Conservation (phyloP, 2,329 filamentous ascomycete species). For the Pseudomassariella vexata region DNA sequence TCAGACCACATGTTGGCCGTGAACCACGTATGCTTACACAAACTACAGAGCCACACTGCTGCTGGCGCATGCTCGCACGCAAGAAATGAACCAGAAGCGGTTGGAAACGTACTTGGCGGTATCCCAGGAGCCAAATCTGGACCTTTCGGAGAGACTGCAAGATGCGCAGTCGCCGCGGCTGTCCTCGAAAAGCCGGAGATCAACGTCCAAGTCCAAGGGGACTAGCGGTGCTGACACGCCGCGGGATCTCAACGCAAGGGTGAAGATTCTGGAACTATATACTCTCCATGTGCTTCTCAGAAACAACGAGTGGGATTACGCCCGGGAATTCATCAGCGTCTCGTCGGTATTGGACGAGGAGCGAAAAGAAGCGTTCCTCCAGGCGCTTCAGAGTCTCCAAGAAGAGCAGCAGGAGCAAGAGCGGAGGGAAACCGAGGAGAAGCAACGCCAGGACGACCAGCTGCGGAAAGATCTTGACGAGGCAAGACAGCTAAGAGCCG, state of each 20-base stretch:
- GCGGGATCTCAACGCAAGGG: constrained; percentile 73
- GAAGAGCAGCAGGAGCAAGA: constrained; percentile 78
- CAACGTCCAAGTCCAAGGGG: constrained; percentile 34
- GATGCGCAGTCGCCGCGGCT: constrained; percentile 29
- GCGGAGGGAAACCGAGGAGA: constrained; percentile 55
- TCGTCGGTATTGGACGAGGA: constrained; percentile 89
- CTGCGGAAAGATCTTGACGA: constrained; percentile 53
- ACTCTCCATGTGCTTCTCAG: constrained; percentile 89
- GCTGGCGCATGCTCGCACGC: constrained; percentile 80
- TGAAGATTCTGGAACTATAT: constrained; percentile 93
- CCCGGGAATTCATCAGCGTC: constrained; percentile 80
- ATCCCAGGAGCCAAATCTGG: constrained; percentile 65
- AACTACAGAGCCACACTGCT: constrained; percentile 74
- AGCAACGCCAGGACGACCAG: constrained; percentile 49
- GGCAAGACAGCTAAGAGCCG: constrained; percentile 45
- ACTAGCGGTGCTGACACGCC: constrained; percentile 71
- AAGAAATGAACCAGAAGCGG: constrained; percentile 77
- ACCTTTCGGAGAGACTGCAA: constrained; percentile 61
- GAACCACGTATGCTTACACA: constrained; percentile 5
- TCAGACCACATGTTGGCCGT: not conserved
- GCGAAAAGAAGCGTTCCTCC: constrained; percentile 79
- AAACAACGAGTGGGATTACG: constrained; percentile 95
- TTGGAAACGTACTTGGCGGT: constrained; percentile 86
- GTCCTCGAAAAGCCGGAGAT: constrained; percentile 22
- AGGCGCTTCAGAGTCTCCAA: constrained; percentile 75